Evolutionary conservation across 169 alveolate species (phyloP).

Genomic region (Plasmodium blacklocki): DNA sequence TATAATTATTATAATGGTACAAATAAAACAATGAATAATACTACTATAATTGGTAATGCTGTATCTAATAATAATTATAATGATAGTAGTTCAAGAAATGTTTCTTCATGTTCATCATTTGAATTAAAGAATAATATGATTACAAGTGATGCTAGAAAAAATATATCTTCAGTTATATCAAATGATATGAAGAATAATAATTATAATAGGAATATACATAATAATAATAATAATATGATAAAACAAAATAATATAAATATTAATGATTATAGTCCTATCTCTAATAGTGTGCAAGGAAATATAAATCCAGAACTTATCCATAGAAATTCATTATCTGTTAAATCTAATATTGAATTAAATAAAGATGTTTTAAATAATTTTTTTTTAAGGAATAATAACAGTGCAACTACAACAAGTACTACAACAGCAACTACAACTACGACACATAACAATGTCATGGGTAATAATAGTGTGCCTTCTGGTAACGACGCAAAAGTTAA

Average conservation of each 20-base stretch:
- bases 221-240: not conserved
- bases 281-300: constrained; percentile 6
- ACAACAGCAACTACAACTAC: constrained; percentile 23
- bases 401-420: constrained; percentile 33
- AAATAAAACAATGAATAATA: constrained; percentile 17
- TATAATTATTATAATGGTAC: constrained; percentile 24
- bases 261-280: constrained; percentile 19
- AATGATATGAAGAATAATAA: constrained; percentile 10
- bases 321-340: not conserved
- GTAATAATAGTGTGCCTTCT: not conserved
- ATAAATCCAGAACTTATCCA: constrained; percentile 10
- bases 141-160: constrained; percentile 2
- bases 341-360: constrained; percentile 27
- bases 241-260: constrained; percentile 16
- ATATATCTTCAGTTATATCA: not conserved
- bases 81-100: constrained; percentile 4
- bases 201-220: not conserved
- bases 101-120: constrained; percentile 13
- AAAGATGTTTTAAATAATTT: constrained; percentile 39
- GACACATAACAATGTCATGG: not conserved
- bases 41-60: not conserved
- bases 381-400: constrained; percentile 32
- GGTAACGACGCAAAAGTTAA: too few species aligned
- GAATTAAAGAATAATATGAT: constrained; percentile 14
- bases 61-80: constrained; percentile 15